Percentiles rank a stretch among this genome's conserved stretches.
Conservation (phyloP, 2,329 filamentous ascomycete genomes). For the Diaporthe nobilis region DNA sequence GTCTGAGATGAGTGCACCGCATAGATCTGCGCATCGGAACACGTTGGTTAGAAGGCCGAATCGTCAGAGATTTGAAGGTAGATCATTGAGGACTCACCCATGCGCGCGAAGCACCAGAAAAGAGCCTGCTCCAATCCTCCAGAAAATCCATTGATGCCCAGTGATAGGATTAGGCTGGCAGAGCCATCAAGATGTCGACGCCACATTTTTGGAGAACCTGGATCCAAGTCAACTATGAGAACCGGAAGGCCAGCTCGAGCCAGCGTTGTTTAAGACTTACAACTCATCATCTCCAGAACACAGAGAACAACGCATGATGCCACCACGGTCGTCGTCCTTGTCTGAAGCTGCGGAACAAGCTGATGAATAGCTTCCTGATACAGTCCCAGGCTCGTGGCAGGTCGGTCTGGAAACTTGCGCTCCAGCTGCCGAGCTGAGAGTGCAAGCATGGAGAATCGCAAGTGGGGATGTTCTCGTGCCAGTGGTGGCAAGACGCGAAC, state of each 20-base stretch:
- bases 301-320: constrained; percentile 57
- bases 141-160: constrained; percentile 67
- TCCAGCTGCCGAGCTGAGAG: constrained; percentile 69
- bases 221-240: constrained; percentile 44
- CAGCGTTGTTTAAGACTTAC: constrained; percentile 50
- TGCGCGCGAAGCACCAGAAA: constrained; percentile 72
- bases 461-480: constrained; percentile 60
- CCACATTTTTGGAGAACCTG: constrained; percentile 54
- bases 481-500: constrained; percentile 65
- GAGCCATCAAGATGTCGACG: constrained; percentile 70
- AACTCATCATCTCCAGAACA: constrained; percentile 60
- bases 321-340: constrained; percentile 51
- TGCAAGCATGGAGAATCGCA: constrained; percentile 67
- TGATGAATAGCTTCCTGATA: constrained; percentile 68
- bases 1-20: constrained; percentile 68
- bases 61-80: not conserved
- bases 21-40: constrained; percentile 59
- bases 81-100: constrained; percentile 56
- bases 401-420: constrained; percentile 57
- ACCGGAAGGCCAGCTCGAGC: too few relatives aligned
- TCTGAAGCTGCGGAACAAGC: constrained; percentile 53
- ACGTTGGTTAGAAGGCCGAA: not conserved
- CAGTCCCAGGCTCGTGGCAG: constrained; percentile 64
- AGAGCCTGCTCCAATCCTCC: constrained; percentile 67
- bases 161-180: constrained; percentile 66